These are phyloP conservation scores for Cryptococcus hybrid DNA, from an alignment of 1,284 basidiomycete species.

Conservation along the genomic window DNA sequence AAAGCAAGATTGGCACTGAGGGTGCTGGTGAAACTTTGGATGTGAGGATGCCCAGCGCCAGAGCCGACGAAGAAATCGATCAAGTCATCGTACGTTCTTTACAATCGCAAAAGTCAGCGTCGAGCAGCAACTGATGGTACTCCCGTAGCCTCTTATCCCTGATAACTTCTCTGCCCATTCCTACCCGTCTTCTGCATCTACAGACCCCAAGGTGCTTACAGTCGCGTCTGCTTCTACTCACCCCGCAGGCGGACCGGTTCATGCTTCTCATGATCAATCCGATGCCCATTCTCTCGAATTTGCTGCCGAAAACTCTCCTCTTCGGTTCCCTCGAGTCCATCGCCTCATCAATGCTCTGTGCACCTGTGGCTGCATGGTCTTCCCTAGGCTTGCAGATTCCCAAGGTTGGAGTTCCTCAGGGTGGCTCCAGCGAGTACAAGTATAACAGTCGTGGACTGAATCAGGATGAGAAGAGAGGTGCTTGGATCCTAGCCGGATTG, in stretches of 20 bases:
- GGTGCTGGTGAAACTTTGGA: constrained; percentile 10
- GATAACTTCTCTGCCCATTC: constrained; percentile 41
- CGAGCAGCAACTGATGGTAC: not conserved
- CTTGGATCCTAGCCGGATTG: constrained; percentile 58
- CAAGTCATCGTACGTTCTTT: constrained; percentile 34
- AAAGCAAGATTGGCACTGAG: constrained; percentile 14
- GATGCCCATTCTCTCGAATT: constrained; percentile 26
- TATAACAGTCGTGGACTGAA: constrained; percentile 54
- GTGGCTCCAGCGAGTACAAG: constrained; percentile 33
- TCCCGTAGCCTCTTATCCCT: constrained; percentile 40
- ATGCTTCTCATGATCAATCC: constrained; percentile 55
- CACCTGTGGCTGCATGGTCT: constrained; percentile 20
- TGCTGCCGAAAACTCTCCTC: constrained; percentile 11
- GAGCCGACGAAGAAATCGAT: constrained; percentile 11
- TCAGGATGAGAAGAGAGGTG: constrained; percentile 57
- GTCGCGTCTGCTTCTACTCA: constrained; percentile 66
- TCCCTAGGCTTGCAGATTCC: constrained; percentile 17
- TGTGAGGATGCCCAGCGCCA: constrained; percentile 24
- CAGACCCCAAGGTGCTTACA: constrained; percentile 61
- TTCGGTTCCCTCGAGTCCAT: constrained; percentile 1
- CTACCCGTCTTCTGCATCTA: constrained; percentile 2
- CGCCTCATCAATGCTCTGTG: constrained; percentile 7
- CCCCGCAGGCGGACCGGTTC: constrained; percentile 62
- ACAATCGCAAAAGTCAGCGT: no score
- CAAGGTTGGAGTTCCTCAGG: constrained; percentile 14